phyloP scores from a whole-genome alignment of 2,329 filamentous ascomycete genomes.

The Pseudogymnoascus sp. region DNA sequence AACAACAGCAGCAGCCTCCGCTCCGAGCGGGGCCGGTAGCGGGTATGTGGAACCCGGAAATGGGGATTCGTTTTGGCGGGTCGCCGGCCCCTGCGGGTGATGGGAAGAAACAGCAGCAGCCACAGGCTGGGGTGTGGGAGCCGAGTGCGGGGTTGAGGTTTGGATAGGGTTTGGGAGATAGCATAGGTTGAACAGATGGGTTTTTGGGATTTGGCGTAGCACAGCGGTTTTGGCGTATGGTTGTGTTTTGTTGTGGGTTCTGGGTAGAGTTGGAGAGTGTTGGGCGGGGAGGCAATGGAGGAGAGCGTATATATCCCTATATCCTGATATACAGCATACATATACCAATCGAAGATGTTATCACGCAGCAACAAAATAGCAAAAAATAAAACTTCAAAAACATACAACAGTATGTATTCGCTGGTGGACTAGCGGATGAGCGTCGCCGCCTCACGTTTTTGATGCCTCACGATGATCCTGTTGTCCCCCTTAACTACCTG shows the following conservation, averaged over 20 bases:
- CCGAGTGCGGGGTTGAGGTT: constrained; percentile 24
- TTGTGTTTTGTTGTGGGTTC: background rate
- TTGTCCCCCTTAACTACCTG: no score
- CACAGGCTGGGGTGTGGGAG: constrained; percentile 20
- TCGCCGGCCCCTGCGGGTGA: constrained; percentile 23
- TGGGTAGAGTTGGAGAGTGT: background rate
- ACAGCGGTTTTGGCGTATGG: background rate
- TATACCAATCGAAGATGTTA: background rate
- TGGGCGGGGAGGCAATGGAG: background rate
- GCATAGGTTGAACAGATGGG: background rate
- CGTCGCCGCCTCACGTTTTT: no score
- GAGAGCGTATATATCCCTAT: background rate
- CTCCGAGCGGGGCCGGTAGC: constrained; percentile 34
- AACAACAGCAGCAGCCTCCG: constrained; percentile 26
- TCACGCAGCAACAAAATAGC: no score
- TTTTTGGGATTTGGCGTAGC: background rate
- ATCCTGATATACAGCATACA: background rate
- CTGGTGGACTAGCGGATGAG: no score
- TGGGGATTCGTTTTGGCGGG: constrained; percentile 69
- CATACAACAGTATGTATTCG: no score
- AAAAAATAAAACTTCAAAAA: no score
- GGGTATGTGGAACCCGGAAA: constrained; percentile 68
- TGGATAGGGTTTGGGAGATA: constrained; percentile 13
- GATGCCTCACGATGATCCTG: no score
- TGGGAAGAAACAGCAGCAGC: background rate